Base-by-base conservation (phyloP, 1,139 yeast genomes). In the Scheffersomyces parashehatae region DNA sequence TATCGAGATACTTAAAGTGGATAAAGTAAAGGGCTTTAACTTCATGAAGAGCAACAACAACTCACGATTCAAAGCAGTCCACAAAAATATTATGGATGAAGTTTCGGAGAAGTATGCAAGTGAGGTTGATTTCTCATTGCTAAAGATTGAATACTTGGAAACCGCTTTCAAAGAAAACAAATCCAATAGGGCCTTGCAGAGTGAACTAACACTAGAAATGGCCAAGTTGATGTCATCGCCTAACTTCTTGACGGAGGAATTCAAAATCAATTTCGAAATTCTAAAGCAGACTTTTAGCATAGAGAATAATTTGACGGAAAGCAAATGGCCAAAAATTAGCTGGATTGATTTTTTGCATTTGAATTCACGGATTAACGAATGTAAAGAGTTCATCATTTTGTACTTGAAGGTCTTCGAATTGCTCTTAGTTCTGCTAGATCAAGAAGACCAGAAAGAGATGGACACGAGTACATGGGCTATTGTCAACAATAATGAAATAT, bases 111-210 rank as follows among this genome's bases (percentile, higher is more conserved):
- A 55, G 3, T 45, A 48, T 39, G 39, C 55, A 2, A 55, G 59
- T 14, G 60, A 59, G 37, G 45, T 56, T 4, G 67, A 57, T 31
- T 64, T 68, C 43, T 50, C 64, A 8, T 48, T 58, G 3, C 57
- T 72, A 9, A 68, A 66, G 38, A 59, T 71, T 24, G 77, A 73
- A 37, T 64, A 66, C 38, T 50, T 71, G 29, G 78, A 73, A 48
- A 59, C 65, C 13, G 48, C 62, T 1, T 62, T 64, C 39, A 34
- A 45, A 14, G 69, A 65, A 15, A 48, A 52, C 11, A 28, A 35
- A 4, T 29, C 30, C n/a, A 35, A 42, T 15, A 3, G 29, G 4
- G 48, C 38, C 5, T 32, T 48, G 3, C 35, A 44, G 4, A 43
- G 46, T 3, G 63, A 55, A 36, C 49, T 63, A 15, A 14, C 49